A percentile compares a stretch with the other conserved stretches of the same genome.
Conservation (phyloP, 345 rosid species). For the Streptanthus diversifolius region DNA sequence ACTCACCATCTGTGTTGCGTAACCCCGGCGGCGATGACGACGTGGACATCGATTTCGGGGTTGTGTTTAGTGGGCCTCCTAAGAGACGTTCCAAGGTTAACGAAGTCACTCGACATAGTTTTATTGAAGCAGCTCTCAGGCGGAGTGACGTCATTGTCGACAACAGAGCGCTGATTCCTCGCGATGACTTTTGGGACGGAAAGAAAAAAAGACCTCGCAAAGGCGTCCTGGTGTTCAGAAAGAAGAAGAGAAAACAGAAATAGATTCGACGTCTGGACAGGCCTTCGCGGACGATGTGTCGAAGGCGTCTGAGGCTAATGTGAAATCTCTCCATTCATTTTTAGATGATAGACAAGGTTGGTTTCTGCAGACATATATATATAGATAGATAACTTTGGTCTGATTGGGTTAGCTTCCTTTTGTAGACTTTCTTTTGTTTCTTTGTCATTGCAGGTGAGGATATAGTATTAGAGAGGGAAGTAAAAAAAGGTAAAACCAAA, state of each 20-base stretch:
- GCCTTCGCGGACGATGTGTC: slow-evolving; percentile 20
- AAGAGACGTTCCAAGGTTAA: slow-evolving; percentile 44
- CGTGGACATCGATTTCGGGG: slow-evolving; percentile 67
- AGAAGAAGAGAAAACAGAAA: slow-evolving; percentile 25
- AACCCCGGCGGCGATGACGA: slow-evolving; percentile 20
- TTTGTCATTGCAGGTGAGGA: slow-evolving; percentile 45
- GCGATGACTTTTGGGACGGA: slow-evolving; percentile 40
- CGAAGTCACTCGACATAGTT: slow-evolving; percentile 42
- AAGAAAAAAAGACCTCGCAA: not conserved
- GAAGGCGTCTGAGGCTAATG: slow-evolving; percentile 29
- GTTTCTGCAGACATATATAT: not conserved
- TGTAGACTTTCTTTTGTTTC: not conserved
- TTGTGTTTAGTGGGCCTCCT: slow-evolving; percentile 92
- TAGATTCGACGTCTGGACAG: slow-evolving; percentile 15
- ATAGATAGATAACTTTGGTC: too few relatives aligned
- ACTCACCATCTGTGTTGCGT: slow-evolving; percentile 20
- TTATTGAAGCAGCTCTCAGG: slow-evolving; percentile 37
- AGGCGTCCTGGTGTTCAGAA: slow-evolving; percentile 16
- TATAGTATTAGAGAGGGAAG: slow-evolving; percentile 22
- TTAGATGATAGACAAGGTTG: slow-evolving; percentile 35
- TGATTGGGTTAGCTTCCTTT: slow-evolving; percentile 9
- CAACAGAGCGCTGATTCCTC: slow-evolving; percentile 11
- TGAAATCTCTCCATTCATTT: slow-evolving; percentile 38
- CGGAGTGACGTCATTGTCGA: slow-evolving; percentile 21
- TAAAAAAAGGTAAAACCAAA: slow-evolving; percentile 39